Percentiles rank a stretch among this genome's conserved stretches.
Conservation (phyloP, 768 basidiomycete species). For the Suillus weaverae region DNA sequence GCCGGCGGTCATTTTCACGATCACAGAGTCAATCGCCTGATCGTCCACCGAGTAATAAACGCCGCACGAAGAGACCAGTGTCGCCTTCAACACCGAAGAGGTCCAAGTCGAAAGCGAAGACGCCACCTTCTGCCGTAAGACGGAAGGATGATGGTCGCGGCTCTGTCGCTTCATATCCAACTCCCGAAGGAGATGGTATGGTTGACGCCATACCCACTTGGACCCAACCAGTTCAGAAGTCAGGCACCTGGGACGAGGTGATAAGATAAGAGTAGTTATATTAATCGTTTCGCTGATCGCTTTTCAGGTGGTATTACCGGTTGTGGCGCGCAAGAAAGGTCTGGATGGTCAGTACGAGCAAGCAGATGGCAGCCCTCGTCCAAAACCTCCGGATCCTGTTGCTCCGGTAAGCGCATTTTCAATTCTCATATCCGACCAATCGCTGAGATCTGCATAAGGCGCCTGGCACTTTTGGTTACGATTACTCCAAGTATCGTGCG, state of each 20-base stretch:
- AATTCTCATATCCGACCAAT: slow-evolving; percentile 5
- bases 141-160: slow-evolving; percentile 48
- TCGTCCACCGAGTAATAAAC: slow-evolving; percentile 32
- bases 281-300: slow-evolving; percentile 12
- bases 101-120: slow-evolving; percentile 36
- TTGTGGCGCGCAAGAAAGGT: slow-evolving; percentile 81
- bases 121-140: slow-evolving; percentile 30
- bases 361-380: slow-evolving; percentile 66
- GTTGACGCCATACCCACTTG: slow-evolving; percentile 79
- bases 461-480: slow-evolving; percentile 81
- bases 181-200: slow-evolving; percentile 54
- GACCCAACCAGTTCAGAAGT: slow-evolving; percentile 68
- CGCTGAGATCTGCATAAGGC: slow-evolving; percentile 44
- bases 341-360: slow-evolving; percentile 68
- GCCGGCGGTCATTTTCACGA: slow-evolving; percentile 18
- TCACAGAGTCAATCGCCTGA: slow-evolving; percentile 34
- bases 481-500: slow-evolving; percentile 67
- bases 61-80: slow-evolving; percentile 48
- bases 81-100: slow-evolving; percentile 44
- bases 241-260: slow-evolving; percentile 84
- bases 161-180: slow-evolving; percentile 71
- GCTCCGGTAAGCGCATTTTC: slow-evolving; percentile 4
- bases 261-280: slow-evolving; percentile 30
- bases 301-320: slow-evolving; percentile 74
- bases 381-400: slow-evolving; percentile 38